A percentile compares a stretch with the other conserved stretches of the same genome.
phyloP scores from a whole-genome alignment of 179 eudicot species.

The Patellifolia procumbens region DNA sequence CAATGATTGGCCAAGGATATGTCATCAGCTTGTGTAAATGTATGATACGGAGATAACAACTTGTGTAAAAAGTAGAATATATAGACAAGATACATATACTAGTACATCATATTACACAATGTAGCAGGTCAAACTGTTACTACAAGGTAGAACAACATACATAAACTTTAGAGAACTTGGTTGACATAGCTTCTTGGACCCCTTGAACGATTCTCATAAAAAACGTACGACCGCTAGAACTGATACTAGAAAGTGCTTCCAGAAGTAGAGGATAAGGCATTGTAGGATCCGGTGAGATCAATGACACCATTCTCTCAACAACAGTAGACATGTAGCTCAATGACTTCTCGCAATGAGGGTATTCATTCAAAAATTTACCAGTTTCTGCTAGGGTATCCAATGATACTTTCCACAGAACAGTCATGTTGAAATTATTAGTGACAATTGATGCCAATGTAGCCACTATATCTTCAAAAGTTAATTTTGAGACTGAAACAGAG shows the following conservation, averaged over 20 bases:
- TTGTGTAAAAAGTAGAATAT: not conserved
- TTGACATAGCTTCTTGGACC: constrained; percentile 46
- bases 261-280: constrained; percentile 60
- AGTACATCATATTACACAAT: not conserved
- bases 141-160: constrained; percentile 38
- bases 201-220: constrained; percentile 51
- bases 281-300: constrained; percentile 49
- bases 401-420: constrained; percentile 56
- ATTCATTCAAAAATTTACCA: constrained; percentile 55
- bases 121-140: constrained; percentile 1
- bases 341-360: constrained; percentile 55
- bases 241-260: constrained; percentile 64
- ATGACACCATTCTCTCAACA: constrained; percentile 52
- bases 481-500: constrained; percentile 50
- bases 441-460: constrained; percentile 47
- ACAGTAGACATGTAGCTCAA: constrained; percentile 57
- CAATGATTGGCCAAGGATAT: constrained; percentile 18
- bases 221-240: constrained; percentile 47
- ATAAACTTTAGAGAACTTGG: constrained; percentile 48
- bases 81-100: not conserved
- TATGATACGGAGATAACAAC: not conserved
- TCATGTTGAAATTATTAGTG: constrained; percentile 35
- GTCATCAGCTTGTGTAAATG: constrained; percentile 6
- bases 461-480: constrained; percentile 63
- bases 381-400: constrained; percentile 61